These are phyloP conservation scores for Sphagnum tenellum DNA, from an alignment of 225 moss, liverwort and hornwort genomes.

Conservation along the genomic window DNA sequence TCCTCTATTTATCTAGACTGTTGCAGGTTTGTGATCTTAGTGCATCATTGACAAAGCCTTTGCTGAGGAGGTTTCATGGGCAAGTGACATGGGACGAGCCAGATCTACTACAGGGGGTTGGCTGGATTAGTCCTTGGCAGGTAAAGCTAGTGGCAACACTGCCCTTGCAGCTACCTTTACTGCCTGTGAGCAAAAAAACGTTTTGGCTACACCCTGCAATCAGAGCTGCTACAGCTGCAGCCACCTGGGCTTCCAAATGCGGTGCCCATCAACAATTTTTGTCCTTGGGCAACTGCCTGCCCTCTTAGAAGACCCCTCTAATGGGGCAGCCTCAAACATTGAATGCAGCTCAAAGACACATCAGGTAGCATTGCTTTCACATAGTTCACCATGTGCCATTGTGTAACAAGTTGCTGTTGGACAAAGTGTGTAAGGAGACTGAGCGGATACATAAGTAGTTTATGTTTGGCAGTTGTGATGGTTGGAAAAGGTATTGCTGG, in stretches of 20 bases:
- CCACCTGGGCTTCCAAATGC: slow-evolving; percentile 49
- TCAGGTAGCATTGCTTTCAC: too few relatives aligned
- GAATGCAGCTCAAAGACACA: too few relatives aligned
- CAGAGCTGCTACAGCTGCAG: slow-evolving; percentile 47
- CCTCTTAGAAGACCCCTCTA: slow-evolving; percentile 31
- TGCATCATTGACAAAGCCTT: background rate
- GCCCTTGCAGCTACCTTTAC: slow-evolving; percentile 67
- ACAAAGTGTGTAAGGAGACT: too few relatives aligned
- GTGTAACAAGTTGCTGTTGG: too few relatives aligned
- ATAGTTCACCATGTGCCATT: too few relatives aligned
- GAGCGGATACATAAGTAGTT: too few relatives aligned
- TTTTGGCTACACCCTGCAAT: slow-evolving; percentile 40
- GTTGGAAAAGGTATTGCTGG: too few relatives aligned
- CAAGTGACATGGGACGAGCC: slow-evolving; percentile 89
- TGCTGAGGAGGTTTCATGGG: background rate
- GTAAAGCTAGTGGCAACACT: slow-evolving; percentile 63
- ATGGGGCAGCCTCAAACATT: too few relatives aligned
- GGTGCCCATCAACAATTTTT: slow-evolving; percentile 23
- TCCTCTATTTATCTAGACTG: background rate
- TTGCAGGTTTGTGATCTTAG: background rate
- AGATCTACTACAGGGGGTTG: slow-evolving; percentile 65
- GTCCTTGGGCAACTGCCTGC: slow-evolving; percentile 10
- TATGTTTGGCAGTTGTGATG: too few relatives aligned
- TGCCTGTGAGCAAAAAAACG: slow-evolving; percentile 63
- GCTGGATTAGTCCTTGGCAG: slow-evolving; percentile 79